Base-by-base conservation (phyloP, 2,329 filamentous ascomycete species). In the Cladophialophora yegresii region DNA sequence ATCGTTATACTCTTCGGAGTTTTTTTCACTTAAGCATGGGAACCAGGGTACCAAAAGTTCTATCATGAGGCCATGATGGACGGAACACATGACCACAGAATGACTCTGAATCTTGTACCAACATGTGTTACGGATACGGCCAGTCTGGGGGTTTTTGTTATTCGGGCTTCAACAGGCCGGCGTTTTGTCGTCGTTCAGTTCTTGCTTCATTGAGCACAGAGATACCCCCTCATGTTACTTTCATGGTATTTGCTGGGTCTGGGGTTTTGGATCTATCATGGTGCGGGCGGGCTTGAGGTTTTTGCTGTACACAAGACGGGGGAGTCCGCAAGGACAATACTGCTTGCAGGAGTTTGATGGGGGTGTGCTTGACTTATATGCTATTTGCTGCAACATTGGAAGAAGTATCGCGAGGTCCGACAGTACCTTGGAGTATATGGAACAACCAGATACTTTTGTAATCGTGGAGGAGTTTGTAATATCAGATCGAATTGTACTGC, bases 11-110 rank as follows among this genome's bases (percentile, higher is more conserved):
- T 54, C 28, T 54, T 28, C 20, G 55, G 57, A 59, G 43, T 62
- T 62, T 62, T 62, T 62, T 62, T 26, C 33, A 10, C 50, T 62
- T 56, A 36, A 40, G 54, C 47, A 47, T 58, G 56, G 40, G 56
- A 50, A 58, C 40, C 28, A 20, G 40, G 56, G 40, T 50, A 22
- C 13, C 51, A 62, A 62, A 62, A 62, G 51, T 54, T 61, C 54
- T 62, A 36, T 62, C 60, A 62, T 62, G 60, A 62, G 57, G 60
- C 49, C 30, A 62, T 62, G 60, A 62, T 50, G 54, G 54, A 58
- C 54, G 60, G 51, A 58, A 62, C 45, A 51, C 57, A 59, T 59
- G 57, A 59, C 57, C 57, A 59, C 56, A 59, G 57, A 59, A 59
- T 59, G 57, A 56, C 51, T 49, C 51, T 62, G 58, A 61, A 43